A percentile compares a stretch with the other conserved stretches of the same genome.
Conservation (phyloP, 106 monocot species). For the Dendrobium huoshanense region DNA sequence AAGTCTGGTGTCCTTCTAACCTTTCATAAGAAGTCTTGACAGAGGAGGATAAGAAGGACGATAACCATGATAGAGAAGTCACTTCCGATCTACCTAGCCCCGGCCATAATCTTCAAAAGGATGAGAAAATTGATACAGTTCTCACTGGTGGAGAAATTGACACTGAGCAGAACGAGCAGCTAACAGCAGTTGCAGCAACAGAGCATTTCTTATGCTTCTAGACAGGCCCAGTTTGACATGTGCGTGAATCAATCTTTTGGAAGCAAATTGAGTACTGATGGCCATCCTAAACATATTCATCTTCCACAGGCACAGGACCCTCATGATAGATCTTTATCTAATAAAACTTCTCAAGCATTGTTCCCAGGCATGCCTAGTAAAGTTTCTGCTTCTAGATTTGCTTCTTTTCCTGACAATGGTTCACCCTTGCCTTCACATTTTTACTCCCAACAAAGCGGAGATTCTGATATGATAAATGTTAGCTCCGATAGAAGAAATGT, state of each 20-base stretch:
- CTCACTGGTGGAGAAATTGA: too few species aligned
- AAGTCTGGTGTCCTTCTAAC: too few species aligned
- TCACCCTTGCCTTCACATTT: constrained; percentile 11
- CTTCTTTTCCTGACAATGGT: constrained; percentile 15
- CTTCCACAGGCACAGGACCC: constrained; percentile 24
- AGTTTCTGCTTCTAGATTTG: constrained; percentile 23
- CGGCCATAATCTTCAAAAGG: too few species aligned
- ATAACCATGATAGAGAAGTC: too few species aligned
- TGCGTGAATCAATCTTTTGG: constrained; percentile 12
- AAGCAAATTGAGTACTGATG: constrained; percentile 13
- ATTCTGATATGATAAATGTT: constrained; percentile 14
- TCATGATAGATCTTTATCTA: constrained; percentile 13
- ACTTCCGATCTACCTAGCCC: too few species aligned
- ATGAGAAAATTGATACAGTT: too few species aligned
- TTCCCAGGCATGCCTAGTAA: constrained; percentile 17
- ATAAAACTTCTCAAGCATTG: constrained; percentile 21
- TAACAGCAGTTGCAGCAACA: constrained; percentile 21
- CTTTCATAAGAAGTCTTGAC: too few species aligned
- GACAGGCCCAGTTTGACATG: constrained; percentile 8
- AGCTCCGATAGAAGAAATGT: constrained; percentile 19
- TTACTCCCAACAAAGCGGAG: constrained; percentile 6
- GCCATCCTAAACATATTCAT: constrained; percentile 10
- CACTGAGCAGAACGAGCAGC: too few species aligned
- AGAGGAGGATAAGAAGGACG: too few species aligned
- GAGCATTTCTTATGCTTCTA: constrained; percentile 19